A percentile compares a stretch with the other conserved stretches of the same genome.
Conservation (phyloP, 495 filamentous ascomycete genomes). For the Parathielavia hyrcaniae region DNA sequence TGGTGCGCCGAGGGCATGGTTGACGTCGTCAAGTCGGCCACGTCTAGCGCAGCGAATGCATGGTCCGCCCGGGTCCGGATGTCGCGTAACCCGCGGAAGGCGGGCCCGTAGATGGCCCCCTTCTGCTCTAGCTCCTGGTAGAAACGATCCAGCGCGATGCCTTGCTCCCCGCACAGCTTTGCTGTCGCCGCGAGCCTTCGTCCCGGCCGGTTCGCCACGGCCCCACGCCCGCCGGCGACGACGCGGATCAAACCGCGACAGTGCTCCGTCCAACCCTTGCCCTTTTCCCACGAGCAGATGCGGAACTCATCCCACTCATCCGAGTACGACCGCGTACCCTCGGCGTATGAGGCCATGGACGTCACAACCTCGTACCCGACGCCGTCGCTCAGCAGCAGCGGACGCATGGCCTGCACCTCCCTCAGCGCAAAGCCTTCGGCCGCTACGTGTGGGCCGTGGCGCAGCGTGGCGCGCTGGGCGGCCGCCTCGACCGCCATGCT, state of each 20-base stretch:
- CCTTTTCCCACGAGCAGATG: constrained; percentile 35
- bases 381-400: constrained; percentile 18
- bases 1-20: constrained; percentile 46
- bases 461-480: constrained; percentile 21
- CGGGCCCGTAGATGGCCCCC: not conserved
- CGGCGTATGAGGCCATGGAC: not conserved
- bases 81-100: constrained; percentile 12
- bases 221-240: too few relatives aligned
- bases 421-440: not conserved
- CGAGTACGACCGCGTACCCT: not conserved
- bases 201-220: too few relatives aligned
- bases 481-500: constrained; percentile 46
- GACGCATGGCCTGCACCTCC: too few relatives aligned
- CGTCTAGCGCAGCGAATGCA: constrained; percentile 22
- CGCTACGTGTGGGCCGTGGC: constrained; percentile 25
- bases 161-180: too few relatives aligned
- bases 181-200: too few relatives aligned
- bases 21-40: constrained; percentile 42
- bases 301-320: constrained; percentile 28
- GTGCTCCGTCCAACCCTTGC: constrained; percentile 32
- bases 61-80: constrained; percentile 30
- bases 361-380: constrained; percentile 29
- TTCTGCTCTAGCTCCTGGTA: not conserved
- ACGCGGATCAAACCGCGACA: constrained; percentile 35
- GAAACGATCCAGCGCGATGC: too few relatives aligned